Evolutionary conservation across 768 basidiomycete genomes (phyloP).

Genomic region (Serendipita sp.): DNA sequence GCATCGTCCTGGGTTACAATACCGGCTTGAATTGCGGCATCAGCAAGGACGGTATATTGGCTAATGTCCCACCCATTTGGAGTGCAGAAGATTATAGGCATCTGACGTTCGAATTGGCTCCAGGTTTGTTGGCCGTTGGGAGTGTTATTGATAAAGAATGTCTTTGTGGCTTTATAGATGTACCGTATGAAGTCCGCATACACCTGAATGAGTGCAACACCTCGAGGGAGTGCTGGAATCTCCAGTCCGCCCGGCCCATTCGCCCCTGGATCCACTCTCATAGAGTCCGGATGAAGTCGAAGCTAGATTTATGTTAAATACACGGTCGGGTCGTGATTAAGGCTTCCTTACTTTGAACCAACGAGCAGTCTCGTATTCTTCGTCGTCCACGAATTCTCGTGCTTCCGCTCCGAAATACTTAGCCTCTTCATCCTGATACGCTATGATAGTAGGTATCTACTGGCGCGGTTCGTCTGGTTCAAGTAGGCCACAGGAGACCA

Average conservation of each 20-base stretch:
- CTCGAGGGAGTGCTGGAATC: constrained; percentile 13
- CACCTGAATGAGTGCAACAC: constrained; percentile 14
- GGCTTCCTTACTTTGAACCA: constrained; percentile 6
- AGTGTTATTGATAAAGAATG: constrained; percentile 14
- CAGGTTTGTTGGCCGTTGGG: constrained; percentile 14
- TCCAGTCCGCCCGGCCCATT: not conserved
- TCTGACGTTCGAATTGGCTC: constrained; percentile 12
- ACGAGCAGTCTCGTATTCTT: not conserved
- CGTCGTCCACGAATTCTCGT: not conserved
- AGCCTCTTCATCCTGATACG: not conserved
- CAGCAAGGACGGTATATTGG: constrained; percentile 17
- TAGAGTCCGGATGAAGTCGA: not conserved
- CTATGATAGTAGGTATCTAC: not conserved
- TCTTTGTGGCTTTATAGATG: constrained; percentile 14
- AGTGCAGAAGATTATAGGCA: constrained; percentile 16
- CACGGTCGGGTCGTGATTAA: not conserved
- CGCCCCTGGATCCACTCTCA: not conserved
- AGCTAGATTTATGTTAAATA: not conserved
- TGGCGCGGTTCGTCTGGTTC: not conserved
- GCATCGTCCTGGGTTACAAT: constrained; percentile 14
- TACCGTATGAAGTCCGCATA: constrained; percentile 18
- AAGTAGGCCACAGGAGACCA: not conserved
- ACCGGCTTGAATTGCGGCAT: constrained; percentile 16
- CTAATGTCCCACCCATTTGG: constrained; percentile 17
- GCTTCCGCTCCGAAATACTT: constrained; percentile 7